phyloP scores from a whole-genome alignment of 2,329 filamentous ascomycete genomes.

The Teratosphaeria destructans region DNA sequence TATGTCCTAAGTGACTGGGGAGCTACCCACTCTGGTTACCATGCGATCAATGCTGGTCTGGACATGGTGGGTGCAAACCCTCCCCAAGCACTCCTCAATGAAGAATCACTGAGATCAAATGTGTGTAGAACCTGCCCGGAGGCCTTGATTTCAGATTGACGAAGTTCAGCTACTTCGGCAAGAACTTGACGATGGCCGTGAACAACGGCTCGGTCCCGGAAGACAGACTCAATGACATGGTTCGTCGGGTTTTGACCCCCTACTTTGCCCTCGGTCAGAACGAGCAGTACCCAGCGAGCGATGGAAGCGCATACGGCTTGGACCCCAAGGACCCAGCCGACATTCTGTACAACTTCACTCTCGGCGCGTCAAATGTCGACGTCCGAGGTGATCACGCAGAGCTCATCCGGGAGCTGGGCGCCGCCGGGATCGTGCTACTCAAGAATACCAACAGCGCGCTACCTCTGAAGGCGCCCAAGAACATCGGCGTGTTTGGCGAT shows the following conservation, averaged over 20 bases:
- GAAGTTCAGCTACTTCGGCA: slow-evolving; percentile 14
- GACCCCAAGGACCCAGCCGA: slow-evolving; percentile 2
- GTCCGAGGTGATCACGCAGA: slow-evolving; percentile 27
- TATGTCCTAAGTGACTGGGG: slow-evolving; percentile 54
- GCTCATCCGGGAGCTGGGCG: slow-evolving; percentile 31
- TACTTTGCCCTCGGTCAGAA: slow-evolving; percentile 50
- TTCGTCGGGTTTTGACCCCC: slow-evolving; percentile 36
- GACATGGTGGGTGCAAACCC: slow-evolving; percentile 14
- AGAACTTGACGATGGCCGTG: slow-evolving; percentile 40
- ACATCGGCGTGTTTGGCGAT: slow-evolving; percentile 41
- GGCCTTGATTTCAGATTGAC: slow-evolving; percentile 3
- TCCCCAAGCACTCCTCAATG: background rate
- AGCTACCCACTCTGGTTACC: slow-evolving; percentile 26
- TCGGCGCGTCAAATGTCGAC: slow-evolving; percentile 25
- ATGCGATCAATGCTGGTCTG: slow-evolving; percentile 31
- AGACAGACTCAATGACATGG: slow-evolving; percentile 50
- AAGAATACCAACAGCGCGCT: slow-evolving; percentile 48
- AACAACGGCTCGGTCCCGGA: slow-evolving; percentile 43
- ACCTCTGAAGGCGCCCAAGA: slow-evolving; percentile 39
- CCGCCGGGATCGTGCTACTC: slow-evolving; percentile 42
- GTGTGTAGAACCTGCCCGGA: slow-evolving; percentile 51
- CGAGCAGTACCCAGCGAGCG: slow-evolving; percentile 27
- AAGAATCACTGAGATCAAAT: slow-evolving; percentile 45
- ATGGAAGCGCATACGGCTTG: slow-evolving; percentile 18
- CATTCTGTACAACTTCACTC: slow-evolving; percentile 24